These are phyloP conservation scores for Cordyceps farinosa DNA, from an alignment of 2,329 filamentous ascomycete genomes.

Conservation along the genomic window DNA sequence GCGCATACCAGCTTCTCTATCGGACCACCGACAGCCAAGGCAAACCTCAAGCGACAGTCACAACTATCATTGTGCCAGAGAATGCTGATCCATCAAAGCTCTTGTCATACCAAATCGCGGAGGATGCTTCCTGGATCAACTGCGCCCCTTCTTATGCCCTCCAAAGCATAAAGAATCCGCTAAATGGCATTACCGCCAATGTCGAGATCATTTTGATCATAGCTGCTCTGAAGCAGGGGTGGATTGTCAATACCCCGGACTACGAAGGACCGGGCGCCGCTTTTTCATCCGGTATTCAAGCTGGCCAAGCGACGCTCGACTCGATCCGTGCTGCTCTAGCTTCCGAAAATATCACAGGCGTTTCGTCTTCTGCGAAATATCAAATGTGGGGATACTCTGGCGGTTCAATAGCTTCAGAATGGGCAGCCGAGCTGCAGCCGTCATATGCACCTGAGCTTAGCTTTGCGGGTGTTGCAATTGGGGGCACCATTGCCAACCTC, in stretches of 20 bases:
- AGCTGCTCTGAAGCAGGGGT: conserved; percentile 28
- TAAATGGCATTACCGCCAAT: conserved; percentile 18
- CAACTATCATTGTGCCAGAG: neutral
- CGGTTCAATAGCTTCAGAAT: conserved; percentile 48
- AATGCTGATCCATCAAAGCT: conserved; percentile 20
- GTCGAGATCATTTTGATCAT: conserved; percentile 28
- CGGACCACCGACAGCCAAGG: conserved; percentile 19
- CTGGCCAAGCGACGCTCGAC: conserved; percentile 44
- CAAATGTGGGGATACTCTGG: conserved; percentile 56
- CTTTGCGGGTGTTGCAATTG: conserved; percentile 46
- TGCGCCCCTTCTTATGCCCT: conserved; percentile 35
- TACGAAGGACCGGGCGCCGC: conserved; percentile 43
- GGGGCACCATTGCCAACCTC: conserved; percentile 44
- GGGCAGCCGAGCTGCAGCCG: conserved; percentile 49
- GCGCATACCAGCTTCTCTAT: neutral
- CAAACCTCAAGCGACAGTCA: conserved; percentile 16
- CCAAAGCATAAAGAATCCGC: neutral
- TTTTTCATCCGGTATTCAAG: conserved; percentile 40
- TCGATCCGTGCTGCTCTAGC: conserved; percentile 41
- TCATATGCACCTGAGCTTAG: conserved; percentile 51
- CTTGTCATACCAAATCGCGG: conserved; percentile 38
- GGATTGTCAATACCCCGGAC: conserved; percentile 44
- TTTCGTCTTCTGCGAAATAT: conserved; percentile 34
- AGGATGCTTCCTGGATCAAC: conserved; percentile 35
- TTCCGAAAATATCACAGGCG: conserved; percentile 24